These are phyloP conservation scores for Proliferodiscus dingleyae DNA, from an alignment of 2,329 filamentous ascomycete genomes.

Conservation along the genomic window DNA sequence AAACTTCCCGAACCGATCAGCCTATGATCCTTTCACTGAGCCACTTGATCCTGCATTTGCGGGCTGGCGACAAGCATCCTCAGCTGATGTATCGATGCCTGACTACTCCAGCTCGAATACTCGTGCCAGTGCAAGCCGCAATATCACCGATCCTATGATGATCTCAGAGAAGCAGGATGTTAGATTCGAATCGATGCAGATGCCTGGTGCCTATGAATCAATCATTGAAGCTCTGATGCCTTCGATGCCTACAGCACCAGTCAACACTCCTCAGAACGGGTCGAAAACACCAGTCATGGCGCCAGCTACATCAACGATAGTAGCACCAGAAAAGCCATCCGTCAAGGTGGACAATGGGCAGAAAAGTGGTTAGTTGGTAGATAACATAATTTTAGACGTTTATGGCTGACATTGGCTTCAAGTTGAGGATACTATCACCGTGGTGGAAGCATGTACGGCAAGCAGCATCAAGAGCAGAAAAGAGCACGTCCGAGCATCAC, in stretches of 20 bases:
- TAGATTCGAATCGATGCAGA: slow-evolving; percentile 21
- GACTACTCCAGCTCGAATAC: slow-evolving; percentile 35
- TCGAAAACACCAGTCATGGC: background rate
- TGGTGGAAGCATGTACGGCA: slow-evolving; percentile 1
- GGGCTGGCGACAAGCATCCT: slow-evolving; percentile 34
- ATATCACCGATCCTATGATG: slow-evolving; percentile 28
- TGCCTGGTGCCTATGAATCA: slow-evolving; percentile 25
- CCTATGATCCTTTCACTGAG: slow-evolving; percentile 39
- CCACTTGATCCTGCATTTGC: slow-evolving; percentile 22
- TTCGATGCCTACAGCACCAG: slow-evolving; percentile 21
- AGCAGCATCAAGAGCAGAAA: slow-evolving; percentile 23
- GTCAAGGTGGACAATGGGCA: background rate
- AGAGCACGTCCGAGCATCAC: slow-evolving; percentile 21
- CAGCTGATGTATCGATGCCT: slow-evolving; percentile 42
- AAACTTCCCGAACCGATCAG: slow-evolving; percentile 27
- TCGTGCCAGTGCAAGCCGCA: slow-evolving; percentile 32
- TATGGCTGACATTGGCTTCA: background rate
- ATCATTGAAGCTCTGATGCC: slow-evolving; percentile 27
- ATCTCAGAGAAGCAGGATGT: slow-evolving; percentile 18
- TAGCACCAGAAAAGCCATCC: background rate
- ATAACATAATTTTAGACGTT: background rate
- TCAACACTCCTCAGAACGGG: slow-evolving; percentile 25
- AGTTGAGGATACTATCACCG: background rate
- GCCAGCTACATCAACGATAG: slow-evolving; percentile 3
- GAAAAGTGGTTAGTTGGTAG: slow-evolving; percentile 1